These are phyloP conservation scores for Hordeum marinum DNA, from an alignment of 176 grass and related monocot genomes.

Conservation along the genomic window DNA sequence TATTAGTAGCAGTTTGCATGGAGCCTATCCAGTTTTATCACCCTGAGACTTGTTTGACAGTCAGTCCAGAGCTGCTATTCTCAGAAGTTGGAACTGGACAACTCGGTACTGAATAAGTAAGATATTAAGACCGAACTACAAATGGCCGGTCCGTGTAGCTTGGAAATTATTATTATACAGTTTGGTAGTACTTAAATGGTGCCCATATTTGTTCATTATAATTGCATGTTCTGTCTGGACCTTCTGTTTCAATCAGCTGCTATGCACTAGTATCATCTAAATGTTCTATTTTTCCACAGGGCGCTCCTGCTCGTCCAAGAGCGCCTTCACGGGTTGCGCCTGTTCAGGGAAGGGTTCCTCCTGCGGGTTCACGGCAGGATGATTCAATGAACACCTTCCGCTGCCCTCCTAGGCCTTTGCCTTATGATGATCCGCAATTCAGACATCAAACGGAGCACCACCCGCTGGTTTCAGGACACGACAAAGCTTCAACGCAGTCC, in stretches of 20 bases:
- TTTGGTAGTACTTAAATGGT: background rate
- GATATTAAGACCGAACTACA: background rate
- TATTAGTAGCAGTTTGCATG: background rate
- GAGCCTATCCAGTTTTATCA: background rate
- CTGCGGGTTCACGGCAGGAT: slow-evolving; percentile 8
- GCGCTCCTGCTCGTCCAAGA: slow-evolving; percentile 40
- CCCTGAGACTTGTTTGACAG: background rate
- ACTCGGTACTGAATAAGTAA: background rate
- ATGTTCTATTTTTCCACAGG: slow-evolving; percentile 27
- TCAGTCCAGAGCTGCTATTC: background rate
- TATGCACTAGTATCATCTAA: background rate
- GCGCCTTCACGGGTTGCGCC: slow-evolving; percentile 44
- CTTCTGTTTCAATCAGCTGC: background rate
- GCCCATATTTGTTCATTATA: background rate
- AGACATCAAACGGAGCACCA: slow-evolving; percentile 23
- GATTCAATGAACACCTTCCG: slow-evolving; percentile 48
- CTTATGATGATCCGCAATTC: slow-evolving; percentile 66
- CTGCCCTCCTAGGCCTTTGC: slow-evolving; percentile 61
- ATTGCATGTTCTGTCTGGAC: background rate
- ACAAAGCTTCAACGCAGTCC: slow-evolving; percentile 36
- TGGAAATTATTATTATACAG: background rate
- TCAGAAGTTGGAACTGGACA: slow-evolving; percentile 17
- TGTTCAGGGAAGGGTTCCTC: slow-evolving; percentile 33
- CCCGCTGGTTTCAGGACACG: background rate
- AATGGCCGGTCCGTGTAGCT: background rate